Base-by-base conservation (phyloP, 768 basidiomycete species). In the Boletus rufocinnamomeus region DNA sequence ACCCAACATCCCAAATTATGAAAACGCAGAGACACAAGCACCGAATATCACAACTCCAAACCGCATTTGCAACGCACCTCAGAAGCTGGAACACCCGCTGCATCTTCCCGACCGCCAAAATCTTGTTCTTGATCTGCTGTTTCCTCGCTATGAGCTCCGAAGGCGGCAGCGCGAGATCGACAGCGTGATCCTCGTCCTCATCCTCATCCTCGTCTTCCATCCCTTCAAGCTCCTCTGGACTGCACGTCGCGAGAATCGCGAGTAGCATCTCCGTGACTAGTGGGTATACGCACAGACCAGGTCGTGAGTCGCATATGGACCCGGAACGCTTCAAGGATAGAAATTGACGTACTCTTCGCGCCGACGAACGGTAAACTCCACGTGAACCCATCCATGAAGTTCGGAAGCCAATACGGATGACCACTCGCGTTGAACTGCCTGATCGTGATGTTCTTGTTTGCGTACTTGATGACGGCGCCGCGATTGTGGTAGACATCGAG, bases 281-380 rank as follows among this genome's bases (percentile, higher is more conserved):
- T 59, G 19, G 35, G 27, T 17, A 51, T 44, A 8, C 30, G 13
- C 23, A 47, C 17, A 34, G 5, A 47, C 16, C 30, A 25, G 11
- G 19, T 49, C 38, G n/a, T 52, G 4, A 52, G 49, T 41, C 30
- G 6, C 38, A 21, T 0, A 5, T 21, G 11, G 13, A 41, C 17
- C 16, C 25, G 7, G 19, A 37, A 30, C 16, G 7, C 3, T 3
- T 19, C 23, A 34, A 38, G 11, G 8, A 34, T 2, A 47, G 16
- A n/a, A 37, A n/a, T 16, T 0, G 21, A 64, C 93, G 56, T 63
- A 96, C 96, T 98, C 78, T 99, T 99, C 53, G 92, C 88, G 50
- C 95, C 96, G 4, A 99, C 96, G 69, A 99, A 99, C 0, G 96
- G 96, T 58, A 99, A 72, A 81, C 91, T 93, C 96, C 96, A 99